Evolutionary conservation across 495 filamentous ascomycete genomes (phyloP).

Genomic region (Podospora anserina): DNA sequence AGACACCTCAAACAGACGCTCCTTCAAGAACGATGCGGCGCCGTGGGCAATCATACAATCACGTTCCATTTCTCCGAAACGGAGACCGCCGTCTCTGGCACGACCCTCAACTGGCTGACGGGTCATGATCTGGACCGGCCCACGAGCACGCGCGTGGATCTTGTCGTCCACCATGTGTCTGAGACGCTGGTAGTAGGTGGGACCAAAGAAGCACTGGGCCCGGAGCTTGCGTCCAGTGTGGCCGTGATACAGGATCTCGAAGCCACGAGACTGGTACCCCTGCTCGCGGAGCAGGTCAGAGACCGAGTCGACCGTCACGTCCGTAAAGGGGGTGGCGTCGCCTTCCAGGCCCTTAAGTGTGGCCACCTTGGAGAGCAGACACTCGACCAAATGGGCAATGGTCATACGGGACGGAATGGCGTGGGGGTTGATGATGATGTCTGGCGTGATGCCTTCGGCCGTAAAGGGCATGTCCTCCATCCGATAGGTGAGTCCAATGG

Average conservation of each 20-base stretch:
- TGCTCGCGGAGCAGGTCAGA: constrained; percentile 83
- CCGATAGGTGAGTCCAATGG: constrained; percentile 95
- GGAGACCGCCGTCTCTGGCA: constrained; percentile 94
- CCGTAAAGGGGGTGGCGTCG: constrained; percentile 96
- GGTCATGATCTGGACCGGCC: constrained; percentile 95
- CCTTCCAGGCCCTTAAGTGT: constrained; percentile 88
- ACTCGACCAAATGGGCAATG: constrained; percentile 99
- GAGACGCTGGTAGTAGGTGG: constrained; percentile 98
- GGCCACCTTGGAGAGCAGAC: constrained; percentile 91
- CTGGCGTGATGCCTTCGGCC: constrained; percentile 81
- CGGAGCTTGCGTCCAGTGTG: constrained; percentile 91
- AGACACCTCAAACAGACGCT: constrained; percentile 92
- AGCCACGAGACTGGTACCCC: constrained; percentile 94
- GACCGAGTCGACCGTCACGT: constrained; percentile 93
- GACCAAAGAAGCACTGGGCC: constrained; percentile 93
- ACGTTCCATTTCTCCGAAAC: constrained; percentile 99
- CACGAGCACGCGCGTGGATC: constrained; percentile 94
- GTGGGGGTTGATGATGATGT: constrained; percentile 98
- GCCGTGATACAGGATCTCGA: constrained; percentile 98
- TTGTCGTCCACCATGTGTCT: constrained; percentile 99
- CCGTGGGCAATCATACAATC: constrained; percentile 99
- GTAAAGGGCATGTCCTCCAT: constrained; percentile 99
- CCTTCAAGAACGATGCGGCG: constrained; percentile 93
- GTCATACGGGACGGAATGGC: constrained; percentile 99
- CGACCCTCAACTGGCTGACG: constrained; percentile 98